These are phyloP conservation scores for Phaeophleospora eucalypticola DNA, from an alignment of 2,329 filamentous ascomycete species.

Conservation along the genomic window DNA sequence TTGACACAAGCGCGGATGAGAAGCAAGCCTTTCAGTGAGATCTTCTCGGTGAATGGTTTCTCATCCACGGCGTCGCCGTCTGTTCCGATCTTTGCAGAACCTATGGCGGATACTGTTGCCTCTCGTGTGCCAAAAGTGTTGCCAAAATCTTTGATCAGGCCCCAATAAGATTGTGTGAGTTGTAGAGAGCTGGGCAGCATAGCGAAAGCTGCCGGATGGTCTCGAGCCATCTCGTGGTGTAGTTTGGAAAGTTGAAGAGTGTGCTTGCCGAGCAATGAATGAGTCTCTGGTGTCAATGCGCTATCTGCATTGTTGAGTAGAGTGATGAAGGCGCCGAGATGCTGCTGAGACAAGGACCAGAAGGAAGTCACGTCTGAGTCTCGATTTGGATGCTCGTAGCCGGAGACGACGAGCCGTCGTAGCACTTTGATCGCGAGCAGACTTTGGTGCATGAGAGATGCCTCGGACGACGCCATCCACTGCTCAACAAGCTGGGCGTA, in stretches of 20 bases:
- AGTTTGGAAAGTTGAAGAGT: slow-evolving; percentile 87
- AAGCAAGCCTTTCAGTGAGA: slow-evolving; percentile 78
- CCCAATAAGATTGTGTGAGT: slow-evolving; percentile 81
- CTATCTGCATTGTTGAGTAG: slow-evolving; percentile 40
- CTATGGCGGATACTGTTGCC: slow-evolving; percentile 28
- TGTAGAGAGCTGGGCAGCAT: slow-evolving; percentile 74
- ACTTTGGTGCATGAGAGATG: slow-evolving; percentile 68
- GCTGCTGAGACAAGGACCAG: slow-evolving; percentile 72
- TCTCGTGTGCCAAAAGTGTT: slow-evolving; percentile 62
- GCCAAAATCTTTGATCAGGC: slow-evolving; percentile 70
- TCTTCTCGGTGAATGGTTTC: slow-evolving; percentile 57
- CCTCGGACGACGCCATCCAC: slow-evolving; percentile 49
- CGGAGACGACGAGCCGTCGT: slow-evolving; percentile 71
- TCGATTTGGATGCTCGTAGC: slow-evolving; percentile 80
- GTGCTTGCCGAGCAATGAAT: slow-evolving; percentile 70
- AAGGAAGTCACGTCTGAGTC: slow-evolving; percentile 71
- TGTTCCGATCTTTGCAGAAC: slow-evolving; percentile 40
- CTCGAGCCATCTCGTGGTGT: slow-evolving; percentile 77
- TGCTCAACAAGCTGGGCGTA: slow-evolving; percentile 67
- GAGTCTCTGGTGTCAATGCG: slow-evolving; percentile 7
- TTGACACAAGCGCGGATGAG: slow-evolving; percentile 77
- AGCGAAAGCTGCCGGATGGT: slow-evolving; percentile 77
- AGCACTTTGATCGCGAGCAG: slow-evolving; percentile 74
- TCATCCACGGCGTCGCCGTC: slow-evolving; percentile 44
- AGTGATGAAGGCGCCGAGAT: slow-evolving; percentile 71